Conservation (phyloP, 1,139 yeast genomes). For the Protomyces gravidus region DNA sequence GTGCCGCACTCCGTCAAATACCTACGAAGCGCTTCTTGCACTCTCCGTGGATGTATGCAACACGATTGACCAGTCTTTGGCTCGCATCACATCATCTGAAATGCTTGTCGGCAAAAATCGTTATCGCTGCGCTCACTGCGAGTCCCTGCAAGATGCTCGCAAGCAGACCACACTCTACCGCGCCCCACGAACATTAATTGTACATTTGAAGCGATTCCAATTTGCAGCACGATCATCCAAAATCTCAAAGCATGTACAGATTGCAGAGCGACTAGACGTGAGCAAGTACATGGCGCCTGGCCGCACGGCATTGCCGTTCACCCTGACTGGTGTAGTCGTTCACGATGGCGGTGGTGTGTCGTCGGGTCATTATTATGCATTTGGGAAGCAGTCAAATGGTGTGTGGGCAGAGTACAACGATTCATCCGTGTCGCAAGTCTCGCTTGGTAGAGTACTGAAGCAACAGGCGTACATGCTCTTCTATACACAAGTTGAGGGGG, state of each 20-base stretch:
- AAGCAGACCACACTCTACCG: slow-evolving; percentile 69
- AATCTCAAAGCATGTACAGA: slow-evolving; percentile 78
- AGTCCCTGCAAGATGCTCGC: slow-evolving; percentile 67
- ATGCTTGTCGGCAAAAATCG: slow-evolving; percentile 37
- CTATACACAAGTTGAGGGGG: slow-evolving; percentile 42
- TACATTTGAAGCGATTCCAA: slow-evolving; percentile 85
- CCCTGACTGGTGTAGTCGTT: slow-evolving; percentile 76
- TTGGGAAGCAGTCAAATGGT: slow-evolving; percentile 86
- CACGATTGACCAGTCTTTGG: slow-evolving; percentile 33
- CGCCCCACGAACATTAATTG: slow-evolving; percentile 81
- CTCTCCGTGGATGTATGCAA: slow-evolving; percentile 56
- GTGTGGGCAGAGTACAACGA: slow-evolving; percentile 94
- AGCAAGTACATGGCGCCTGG: slow-evolving; percentile 52
- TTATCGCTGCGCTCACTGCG: slow-evolving; percentile 84
- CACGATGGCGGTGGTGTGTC: slow-evolving; percentile 92
- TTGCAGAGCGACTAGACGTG: slow-evolving; percentile 72
- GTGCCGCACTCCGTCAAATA: slow-evolving; percentile 77
- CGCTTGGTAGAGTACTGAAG: slow-evolving; percentile 67
- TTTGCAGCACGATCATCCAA: slow-evolving; percentile 55
- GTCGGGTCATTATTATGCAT: slow-evolving; percentile 89
- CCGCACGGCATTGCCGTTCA: slow-evolving; percentile 56
- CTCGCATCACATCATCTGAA: slow-evolving; percentile 34
- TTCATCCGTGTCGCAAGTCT: slow-evolving; percentile 70
- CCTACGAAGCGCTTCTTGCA: slow-evolving; percentile 92
- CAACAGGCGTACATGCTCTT: slow-evolving; percentile 89